Evolutionary conservation across 768 basidiomycete genomes (phyloP).

Genomic region (Phanerodontia chrysosporium): DNA sequence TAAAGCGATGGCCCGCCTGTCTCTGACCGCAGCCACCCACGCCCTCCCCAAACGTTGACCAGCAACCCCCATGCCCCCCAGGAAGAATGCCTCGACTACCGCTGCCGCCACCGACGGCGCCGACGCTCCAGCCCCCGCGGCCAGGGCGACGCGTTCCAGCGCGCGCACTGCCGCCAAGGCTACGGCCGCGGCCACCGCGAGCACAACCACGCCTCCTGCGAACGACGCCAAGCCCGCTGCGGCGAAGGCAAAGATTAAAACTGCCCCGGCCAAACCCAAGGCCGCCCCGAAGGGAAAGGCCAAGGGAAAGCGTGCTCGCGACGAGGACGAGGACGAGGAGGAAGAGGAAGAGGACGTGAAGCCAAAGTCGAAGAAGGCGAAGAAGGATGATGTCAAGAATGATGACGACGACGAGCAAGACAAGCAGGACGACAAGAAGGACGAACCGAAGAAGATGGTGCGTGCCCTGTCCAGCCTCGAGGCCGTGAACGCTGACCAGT

Average conservation of each 20-base stretch:
- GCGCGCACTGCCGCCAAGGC: constrained; percentile 28
- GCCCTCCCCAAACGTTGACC: background rate
- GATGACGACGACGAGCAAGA: constrained; percentile 20
- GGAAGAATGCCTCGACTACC: constrained; percentile 38
- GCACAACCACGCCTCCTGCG: constrained; percentile 18
- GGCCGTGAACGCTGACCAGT: constrained; percentile 40
- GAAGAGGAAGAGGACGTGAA: constrained; percentile 12
- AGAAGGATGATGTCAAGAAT: constrained; percentile 16
- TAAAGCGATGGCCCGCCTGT: background rate
- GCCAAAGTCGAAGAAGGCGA: constrained; percentile 19
- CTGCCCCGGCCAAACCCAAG: constrained; percentile 17
- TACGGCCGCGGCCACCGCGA: constrained; percentile 15
- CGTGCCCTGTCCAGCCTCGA: constrained; percentile 18
- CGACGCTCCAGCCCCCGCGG: constrained; percentile 28
- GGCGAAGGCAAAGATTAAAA: constrained; percentile 15
- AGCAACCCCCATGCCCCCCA: constrained; percentile 35
- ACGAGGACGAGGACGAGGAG: constrained; percentile 16
- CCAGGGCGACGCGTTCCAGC: constrained; percentile 29
- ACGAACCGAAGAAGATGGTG: constrained; percentile 13
- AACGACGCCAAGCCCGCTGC: constrained; percentile 17
- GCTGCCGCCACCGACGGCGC: constrained; percentile 20
- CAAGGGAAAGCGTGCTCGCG: constrained; percentile 15
- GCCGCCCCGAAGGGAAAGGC: constrained; percentile 15
- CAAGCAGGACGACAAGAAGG: constrained; percentile 21
- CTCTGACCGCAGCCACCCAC: background rate